phyloP scores from a whole-genome alignment of 208 protist genomes.

The Trypanosoma scelopori region DNA sequence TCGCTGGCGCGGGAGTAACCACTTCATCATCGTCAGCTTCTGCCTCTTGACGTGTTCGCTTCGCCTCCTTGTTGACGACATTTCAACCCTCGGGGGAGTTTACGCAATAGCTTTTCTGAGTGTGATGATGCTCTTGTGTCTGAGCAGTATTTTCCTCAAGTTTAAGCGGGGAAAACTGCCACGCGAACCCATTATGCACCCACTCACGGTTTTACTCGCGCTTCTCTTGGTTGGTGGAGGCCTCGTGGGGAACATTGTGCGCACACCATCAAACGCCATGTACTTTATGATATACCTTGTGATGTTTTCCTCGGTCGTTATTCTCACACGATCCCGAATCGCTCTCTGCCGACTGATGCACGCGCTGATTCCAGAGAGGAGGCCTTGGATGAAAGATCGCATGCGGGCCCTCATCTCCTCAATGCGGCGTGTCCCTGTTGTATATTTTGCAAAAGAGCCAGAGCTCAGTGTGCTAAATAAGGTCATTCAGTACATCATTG shows the following conservation, averaged over 20 bases:
- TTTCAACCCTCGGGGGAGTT: constrained; percentile 29
- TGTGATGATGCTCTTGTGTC: constrained; percentile 70
- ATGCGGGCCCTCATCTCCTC: constrained; percentile 1
- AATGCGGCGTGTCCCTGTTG: constrained; percentile 10
- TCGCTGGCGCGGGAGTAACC: constrained; percentile 24
- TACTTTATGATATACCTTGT: constrained; percentile 71
- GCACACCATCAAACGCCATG: constrained; percentile 34
- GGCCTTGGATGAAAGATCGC: constrained; percentile 1
- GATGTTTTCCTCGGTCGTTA: constrained; percentile 36
- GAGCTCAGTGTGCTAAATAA: constrained; percentile 69
- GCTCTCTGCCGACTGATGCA: constrained; percentile 40
- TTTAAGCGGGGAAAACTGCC: constrained; percentile 63
- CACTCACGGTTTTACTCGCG: constrained; percentile 38
- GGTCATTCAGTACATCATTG: constrained; percentile 65
- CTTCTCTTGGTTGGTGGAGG: constrained; percentile 28
- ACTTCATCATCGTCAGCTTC: constrained; percentile 49
- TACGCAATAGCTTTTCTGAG: constrained; percentile 35
- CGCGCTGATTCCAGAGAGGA: constrained; percentile 20
- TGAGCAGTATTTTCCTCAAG: constrained; percentile 84
- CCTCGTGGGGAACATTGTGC: constrained; percentile 59
- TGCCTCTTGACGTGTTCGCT: constrained; percentile 38
- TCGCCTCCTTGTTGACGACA: constrained; percentile 29
- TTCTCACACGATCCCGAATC: constrained; percentile 54
- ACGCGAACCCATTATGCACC: constrained; percentile 18
- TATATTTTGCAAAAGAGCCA: constrained; percentile 72